Conservation (phyloP, 108 stramenopile species). For the Cyclotella baltica region DNA sequence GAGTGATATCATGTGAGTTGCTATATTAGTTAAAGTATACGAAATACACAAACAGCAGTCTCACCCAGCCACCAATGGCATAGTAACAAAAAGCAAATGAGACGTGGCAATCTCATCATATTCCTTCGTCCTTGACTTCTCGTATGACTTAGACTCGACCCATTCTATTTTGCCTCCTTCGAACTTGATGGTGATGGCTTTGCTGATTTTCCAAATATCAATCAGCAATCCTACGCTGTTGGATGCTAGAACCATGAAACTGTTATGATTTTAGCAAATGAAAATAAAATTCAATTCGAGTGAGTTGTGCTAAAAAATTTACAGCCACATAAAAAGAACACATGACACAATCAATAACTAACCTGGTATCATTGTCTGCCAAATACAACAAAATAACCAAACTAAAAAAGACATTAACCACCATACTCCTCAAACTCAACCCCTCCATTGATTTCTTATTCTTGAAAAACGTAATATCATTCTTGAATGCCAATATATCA, state of each 20-base stretch:
- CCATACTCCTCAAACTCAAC: slow-evolving; percentile 68
- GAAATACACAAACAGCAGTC: background rate
- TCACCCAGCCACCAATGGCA: slow-evolving; percentile 71
- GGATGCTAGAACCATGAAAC: slow-evolving; percentile 72
- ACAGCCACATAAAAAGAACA: background rate
- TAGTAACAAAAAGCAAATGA: slow-evolving; percentile 66
- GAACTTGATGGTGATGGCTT: slow-evolving; percentile 58
- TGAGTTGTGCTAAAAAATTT: too few species aligned
- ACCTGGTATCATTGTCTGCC: slow-evolving; percentile 78
- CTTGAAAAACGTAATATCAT: slow-evolving; percentile 88
- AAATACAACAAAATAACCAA: slow-evolving; percentile 82
- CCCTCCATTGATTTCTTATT: slow-evolving; percentile 83
- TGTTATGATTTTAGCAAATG: background rate
- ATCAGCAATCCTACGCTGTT: slow-evolving; percentile 76
- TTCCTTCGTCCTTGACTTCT: slow-evolving; percentile 68
- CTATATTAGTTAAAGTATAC: background rate
- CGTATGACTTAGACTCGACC: slow-evolving; percentile 63
- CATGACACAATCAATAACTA: too few species aligned
- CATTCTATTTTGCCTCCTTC: slow-evolving; percentile 64
- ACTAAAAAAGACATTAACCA: slow-evolving; percentile 79
- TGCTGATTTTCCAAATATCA: slow-evolving; percentile 80
- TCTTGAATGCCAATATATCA: slow-evolving; percentile 87
- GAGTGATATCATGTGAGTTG: background rate
- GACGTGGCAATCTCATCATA: slow-evolving; percentile 76
- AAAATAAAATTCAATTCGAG: slow-evolving; percentile 7